Percentiles rank a stretch among this genome's conserved stretches.
Conservation (phyloP, 495 filamentous ascomycete species). For the Trichodelitschia bisporula region DNA sequence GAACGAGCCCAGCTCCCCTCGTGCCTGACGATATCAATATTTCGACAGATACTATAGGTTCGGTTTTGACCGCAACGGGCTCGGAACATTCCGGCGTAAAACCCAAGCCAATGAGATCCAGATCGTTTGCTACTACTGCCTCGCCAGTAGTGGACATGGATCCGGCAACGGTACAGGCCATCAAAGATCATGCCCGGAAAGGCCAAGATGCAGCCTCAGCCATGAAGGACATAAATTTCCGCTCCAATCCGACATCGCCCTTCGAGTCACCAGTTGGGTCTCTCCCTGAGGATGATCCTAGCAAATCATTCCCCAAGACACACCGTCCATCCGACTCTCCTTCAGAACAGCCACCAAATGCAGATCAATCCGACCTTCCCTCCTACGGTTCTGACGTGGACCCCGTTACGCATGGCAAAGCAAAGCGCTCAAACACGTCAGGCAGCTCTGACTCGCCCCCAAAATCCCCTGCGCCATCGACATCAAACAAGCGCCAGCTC, state of each 20-base stretch:
- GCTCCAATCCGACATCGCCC: constrained; percentile 31
- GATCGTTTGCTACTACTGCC: constrained; percentile 37
- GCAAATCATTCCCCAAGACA: too few species aligned
- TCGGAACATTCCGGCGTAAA: constrained; percentile 16
- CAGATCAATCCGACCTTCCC: too few species aligned
- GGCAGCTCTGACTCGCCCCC: too few species aligned
- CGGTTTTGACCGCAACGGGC: constrained; percentile 7
- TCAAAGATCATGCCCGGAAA: constrained; percentile 20
- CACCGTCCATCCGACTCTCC: too few species aligned
- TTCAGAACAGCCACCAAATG: too few species aligned
- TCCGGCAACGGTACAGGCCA: constrained; percentile 31
- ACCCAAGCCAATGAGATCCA: constrained; percentile 31
- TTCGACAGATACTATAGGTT: constrained; percentile 1
- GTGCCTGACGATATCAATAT: background rate
- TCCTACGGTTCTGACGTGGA: too few species aligned
- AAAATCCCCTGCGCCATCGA: too few species aligned
- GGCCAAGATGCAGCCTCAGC: constrained; percentile 27
- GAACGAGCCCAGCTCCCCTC: constrained; percentile 1
- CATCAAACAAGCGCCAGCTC: too few species aligned
- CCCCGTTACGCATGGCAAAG: too few species aligned
- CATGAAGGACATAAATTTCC: constrained; percentile 31
- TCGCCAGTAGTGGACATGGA: constrained; percentile 39
- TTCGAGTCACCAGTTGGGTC: constrained; percentile 25
- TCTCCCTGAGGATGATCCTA: too few species aligned
- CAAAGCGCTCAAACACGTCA: too few species aligned